Conservation (phyloP, 139 green algal species). For the Deuterostichococcus epilithicus region DNA sequence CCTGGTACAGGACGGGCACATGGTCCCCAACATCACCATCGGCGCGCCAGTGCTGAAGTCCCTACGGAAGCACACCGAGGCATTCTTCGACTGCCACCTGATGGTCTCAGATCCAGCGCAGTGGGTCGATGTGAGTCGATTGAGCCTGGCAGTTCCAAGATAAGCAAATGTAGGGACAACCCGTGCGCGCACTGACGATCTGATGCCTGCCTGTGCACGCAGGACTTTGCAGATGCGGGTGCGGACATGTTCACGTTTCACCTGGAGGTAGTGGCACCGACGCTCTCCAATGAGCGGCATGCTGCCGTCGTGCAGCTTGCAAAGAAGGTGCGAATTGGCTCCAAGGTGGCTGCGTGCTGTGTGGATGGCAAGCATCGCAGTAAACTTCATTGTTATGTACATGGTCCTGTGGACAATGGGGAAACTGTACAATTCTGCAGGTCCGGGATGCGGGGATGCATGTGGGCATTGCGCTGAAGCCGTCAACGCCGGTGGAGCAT, state of each 20-base stretch:
- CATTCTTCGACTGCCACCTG: constrained; percentile 90
- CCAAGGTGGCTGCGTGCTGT: neutral
- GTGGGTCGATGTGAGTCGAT: constrained; percentile 51
- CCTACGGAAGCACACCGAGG: constrained; percentile 70
- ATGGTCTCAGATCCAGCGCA: constrained; percentile 54
- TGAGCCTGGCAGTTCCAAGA: constrained; percentile 14
- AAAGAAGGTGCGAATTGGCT: constrained; percentile 15
- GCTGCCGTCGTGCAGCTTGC: constrained; percentile 1
- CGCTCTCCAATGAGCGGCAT: constrained; percentile 20
- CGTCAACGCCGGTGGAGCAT: constrained; percentile 58
- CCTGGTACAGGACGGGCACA: constrained; percentile 68
- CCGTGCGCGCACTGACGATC: constrained; percentile 42
- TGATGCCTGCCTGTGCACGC: constrained; percentile 54
- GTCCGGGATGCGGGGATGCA: constrained; percentile 67
- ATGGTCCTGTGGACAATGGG: no score
- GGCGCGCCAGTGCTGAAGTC: constrained; percentile 78
- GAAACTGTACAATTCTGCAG: no score
- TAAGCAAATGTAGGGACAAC: constrained; percentile 87
- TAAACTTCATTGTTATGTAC: no score
- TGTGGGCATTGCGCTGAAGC: constrained; percentile 71
- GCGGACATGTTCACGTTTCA: constrained; percentile 92
- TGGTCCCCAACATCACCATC: constrained; percentile 94
- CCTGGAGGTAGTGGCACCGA: constrained; percentile 59
- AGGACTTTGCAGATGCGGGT: constrained; percentile 69
- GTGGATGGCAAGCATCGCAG: no score